Conservation (phyloP, 257 asterid species). For the Knoxia roxburghii region DNA sequence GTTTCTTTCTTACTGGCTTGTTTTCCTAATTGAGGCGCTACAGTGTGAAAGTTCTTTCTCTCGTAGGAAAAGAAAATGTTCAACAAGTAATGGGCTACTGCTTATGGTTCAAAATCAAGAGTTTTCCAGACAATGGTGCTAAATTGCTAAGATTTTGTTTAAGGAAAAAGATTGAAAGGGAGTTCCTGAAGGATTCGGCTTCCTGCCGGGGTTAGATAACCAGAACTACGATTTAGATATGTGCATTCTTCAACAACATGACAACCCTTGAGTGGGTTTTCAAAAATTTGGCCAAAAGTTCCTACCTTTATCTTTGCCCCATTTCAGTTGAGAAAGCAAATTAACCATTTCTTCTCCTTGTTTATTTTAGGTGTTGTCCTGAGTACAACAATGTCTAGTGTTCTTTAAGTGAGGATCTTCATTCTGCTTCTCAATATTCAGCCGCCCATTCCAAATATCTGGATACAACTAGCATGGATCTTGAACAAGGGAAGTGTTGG, state of each 20-base stretch:
- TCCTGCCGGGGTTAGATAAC: slow-evolving; percentile 1
- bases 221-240: slow-evolving; percentile 6
- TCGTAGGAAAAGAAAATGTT: slow-evolving; percentile 4
- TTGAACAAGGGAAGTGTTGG: slow-evolving; percentile 62
- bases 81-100: slow-evolving; percentile 17
- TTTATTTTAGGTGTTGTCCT: slow-evolving; percentile 24
- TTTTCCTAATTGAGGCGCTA: slow-evolving; percentile 25
- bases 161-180: neutral
- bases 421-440: slow-evolving; percentile 15
- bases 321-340: slow-evolving; percentile 28
- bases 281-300: slow-evolving; percentile 27
- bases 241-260: slow-evolving; percentile 20
- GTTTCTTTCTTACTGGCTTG: slow-evolving; percentile 15
- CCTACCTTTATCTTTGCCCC: slow-evolving; percentile 28
- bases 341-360: neutral
- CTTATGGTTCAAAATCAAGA: slow-evolving; percentile 5
- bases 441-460: slow-evolving; percentile 15
- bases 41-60: slow-evolving; percentile 2
- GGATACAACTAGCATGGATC: slow-evolving; percentile 47
- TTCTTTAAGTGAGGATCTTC: slow-evolving; percentile 32
- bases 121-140: neutral
- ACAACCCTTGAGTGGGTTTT: slow-evolving; percentile 23
- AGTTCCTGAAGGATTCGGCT: slow-evolving; percentile 6
- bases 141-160: neutral
- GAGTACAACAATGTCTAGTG: slow-evolving; percentile 9